Conservation (phyloP, 1,284 basidiomycete species). For the Apiotrichum mycotoxinovorans region DNA sequence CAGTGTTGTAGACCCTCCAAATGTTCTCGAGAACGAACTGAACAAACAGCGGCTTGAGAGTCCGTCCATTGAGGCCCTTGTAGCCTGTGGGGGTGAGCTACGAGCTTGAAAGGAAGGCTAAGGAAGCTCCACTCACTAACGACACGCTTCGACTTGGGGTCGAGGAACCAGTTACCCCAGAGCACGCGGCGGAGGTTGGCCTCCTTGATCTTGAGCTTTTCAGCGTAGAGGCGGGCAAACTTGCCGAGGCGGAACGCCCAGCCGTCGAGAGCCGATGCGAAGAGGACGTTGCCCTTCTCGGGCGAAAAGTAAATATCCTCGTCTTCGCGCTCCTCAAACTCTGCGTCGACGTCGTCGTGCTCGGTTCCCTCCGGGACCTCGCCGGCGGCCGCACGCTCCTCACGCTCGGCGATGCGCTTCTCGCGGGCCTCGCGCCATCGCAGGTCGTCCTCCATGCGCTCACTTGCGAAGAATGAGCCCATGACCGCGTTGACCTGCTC, state of each 20-base stretch:
- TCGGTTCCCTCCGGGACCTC: conserved; percentile 45
- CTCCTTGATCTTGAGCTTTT: conserved; percentile 89
- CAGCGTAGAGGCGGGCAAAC: conserved; percentile 88
- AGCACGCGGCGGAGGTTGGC: conserved; percentile 78
- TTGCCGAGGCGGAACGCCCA: conserved; percentile 96
- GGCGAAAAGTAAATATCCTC: conserved; percentile 98
- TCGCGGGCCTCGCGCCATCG: conserved; percentile 91
- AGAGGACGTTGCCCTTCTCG: conserved; percentile 92
- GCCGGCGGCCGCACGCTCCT: conserved; percentile 54
- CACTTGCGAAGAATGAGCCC: conserved; percentile 91
- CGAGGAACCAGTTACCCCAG: conserved; percentile 97
- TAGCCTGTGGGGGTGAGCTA: conserved; percentile 50
- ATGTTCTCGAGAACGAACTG: conserved; percentile 97
- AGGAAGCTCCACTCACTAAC: conserved; percentile 53
- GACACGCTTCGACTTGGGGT: conserved; percentile 92
- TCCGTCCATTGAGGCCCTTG: conserved; percentile 77
- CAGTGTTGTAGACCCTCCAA: conserved; percentile 92
- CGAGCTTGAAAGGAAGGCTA: neutral
- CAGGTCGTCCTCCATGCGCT: conserved; percentile 95
- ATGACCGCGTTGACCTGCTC: conserved; percentile 99
- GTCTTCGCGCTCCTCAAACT: conserved; percentile 89
- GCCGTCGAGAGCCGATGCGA: conserved; percentile 92
- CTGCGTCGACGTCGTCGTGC: conserved; percentile 48
- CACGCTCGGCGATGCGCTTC: conserved; percentile 68
- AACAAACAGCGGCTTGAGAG: conserved; percentile 94